These are phyloP conservation scores for Parastagonospora nodorum DNA, from an alignment of 2,329 filamentous ascomycete genomes.

Conservation along the genomic window DNA sequence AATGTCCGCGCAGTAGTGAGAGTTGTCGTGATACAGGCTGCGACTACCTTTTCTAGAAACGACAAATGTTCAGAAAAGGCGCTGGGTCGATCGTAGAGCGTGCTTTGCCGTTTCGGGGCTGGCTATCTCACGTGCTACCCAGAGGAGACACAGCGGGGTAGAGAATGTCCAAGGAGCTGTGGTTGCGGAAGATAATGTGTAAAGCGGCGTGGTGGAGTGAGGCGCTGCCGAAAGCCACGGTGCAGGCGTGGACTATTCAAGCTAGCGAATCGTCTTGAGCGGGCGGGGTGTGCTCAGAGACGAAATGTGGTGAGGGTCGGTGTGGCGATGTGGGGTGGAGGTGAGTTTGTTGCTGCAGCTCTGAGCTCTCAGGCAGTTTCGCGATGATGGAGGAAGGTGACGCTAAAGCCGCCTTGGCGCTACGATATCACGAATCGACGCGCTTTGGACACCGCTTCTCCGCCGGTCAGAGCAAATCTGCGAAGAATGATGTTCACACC, in stretches of 20 bases:
- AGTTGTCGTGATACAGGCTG: slow-evolving; percentile 8
- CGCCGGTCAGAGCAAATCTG: background rate
- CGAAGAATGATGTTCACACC: background rate
- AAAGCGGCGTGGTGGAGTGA: slow-evolving; percentile 21
- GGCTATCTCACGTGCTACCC: background rate
- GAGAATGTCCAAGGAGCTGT: background rate
- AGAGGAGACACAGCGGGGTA: background rate
- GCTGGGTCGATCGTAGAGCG: background rate
- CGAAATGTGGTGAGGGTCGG: slow-evolving; percentile 13
- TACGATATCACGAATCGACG: slow-evolving; percentile 12
- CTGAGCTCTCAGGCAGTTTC: slow-evolving; percentile 19
- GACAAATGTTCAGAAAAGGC: slow-evolving; percentile 2
- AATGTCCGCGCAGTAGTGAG: background rate
- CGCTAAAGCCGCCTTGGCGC: background rate
- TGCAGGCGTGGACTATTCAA: slow-evolving; percentile 43
- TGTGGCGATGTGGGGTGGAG: slow-evolving; percentile 16
- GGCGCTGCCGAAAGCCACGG: slow-evolving; percentile 35
- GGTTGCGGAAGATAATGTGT: slow-evolving; percentile 10
- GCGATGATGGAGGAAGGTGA: slow-evolving; percentile 15
- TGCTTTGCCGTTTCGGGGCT: slow-evolving; percentile 2
- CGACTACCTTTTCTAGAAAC: slow-evolving; percentile 10
- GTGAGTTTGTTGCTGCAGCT: slow-evolving; percentile 25
- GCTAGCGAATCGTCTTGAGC: slow-evolving; percentile 12
- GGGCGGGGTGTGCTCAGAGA: slow-evolving; percentile 6
- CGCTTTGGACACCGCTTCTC: background rate